Evolutionary conservation across 2,329 filamentous ascomycete genomes (phyloP).

Genomic region (Claviceps humidiphila): DNA sequence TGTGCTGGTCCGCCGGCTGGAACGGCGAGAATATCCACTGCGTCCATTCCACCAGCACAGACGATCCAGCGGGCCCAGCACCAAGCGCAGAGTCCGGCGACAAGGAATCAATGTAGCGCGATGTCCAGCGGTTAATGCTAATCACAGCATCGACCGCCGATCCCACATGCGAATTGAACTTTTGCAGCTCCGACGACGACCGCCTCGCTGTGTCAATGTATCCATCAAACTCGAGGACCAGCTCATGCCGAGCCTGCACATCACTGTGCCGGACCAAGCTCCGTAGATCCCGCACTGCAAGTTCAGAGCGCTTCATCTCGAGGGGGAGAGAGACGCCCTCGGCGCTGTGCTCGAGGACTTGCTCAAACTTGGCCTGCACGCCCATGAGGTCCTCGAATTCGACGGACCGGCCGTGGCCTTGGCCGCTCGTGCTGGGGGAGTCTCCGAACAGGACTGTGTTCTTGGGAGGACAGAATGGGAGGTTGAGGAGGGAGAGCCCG

Average conservation of each 20-base stretch:
- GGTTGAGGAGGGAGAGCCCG: conserved; percentile 43
- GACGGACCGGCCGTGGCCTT: background rate
- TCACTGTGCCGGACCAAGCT: conserved; percentile 42
- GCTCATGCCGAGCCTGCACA: conserved; percentile 53
- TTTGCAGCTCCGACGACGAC: conserved; percentile 53
- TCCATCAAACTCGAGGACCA: conserved; percentile 61
- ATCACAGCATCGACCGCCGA: conserved; percentile 62
- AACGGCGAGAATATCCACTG: conserved; percentile 48
- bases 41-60: conserved; percentile 27
- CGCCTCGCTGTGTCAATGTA: conserved; percentile 58
- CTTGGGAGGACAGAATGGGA: conserved; percentile 47
- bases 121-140: conserved; percentile 63
- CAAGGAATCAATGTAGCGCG: conserved; percentile 53
- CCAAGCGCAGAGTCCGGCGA: conserved; percentile 20
- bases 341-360: conserved; percentile 55
- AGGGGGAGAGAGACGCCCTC: conserved; percentile 55
- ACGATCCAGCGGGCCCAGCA: conserved; percentile 16
- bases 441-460: conserved; percentile 9
- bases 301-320: conserved; percentile 68
- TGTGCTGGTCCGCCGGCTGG: conserved; percentile 34
- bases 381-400: conserved; percentile 44
- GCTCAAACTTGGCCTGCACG: conserved; percentile 63
- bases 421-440: conserved; percentile 9
- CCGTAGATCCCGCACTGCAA: conserved; percentile 35
- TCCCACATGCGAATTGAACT: conserved; percentile 66